Conservation (phyloP, 2,329 filamentous ascomycete species). For the Thielaviopsis ethacetica region DNA sequence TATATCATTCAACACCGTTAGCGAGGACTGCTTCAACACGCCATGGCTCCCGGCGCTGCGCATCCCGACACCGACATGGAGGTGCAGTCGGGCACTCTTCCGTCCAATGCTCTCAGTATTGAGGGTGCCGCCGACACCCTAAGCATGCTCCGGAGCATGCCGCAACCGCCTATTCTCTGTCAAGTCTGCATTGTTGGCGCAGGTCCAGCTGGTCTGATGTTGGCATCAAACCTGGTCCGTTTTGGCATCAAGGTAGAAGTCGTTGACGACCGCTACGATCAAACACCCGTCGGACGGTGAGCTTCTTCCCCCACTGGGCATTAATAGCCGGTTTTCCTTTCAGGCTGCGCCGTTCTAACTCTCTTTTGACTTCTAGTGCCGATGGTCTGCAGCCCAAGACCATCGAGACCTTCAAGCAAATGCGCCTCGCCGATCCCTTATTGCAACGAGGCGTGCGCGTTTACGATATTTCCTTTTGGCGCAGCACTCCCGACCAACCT, state of each 20-base stretch:
- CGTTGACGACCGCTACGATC: constrained; percentile 51
- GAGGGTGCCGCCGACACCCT: constrained; percentile 28
- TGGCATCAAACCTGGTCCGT: constrained; percentile 39
- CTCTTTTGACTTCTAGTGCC: constrained; percentile 26
- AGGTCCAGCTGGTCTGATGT: constrained; percentile 39
- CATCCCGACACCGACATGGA: constrained; percentile 20
- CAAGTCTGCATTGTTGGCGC: constrained; percentile 38
- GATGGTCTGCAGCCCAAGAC: constrained; percentile 65
- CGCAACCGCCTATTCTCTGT: constrained; percentile 27
- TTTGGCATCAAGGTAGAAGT: constrained; percentile 50
- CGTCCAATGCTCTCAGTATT: constrained; percentile 17
- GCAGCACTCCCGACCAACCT: constrained; percentile 31
- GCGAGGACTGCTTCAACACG: neutral
- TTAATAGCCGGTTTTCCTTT: neutral
- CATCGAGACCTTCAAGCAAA: constrained; percentile 59
- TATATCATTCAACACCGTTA: neutral
- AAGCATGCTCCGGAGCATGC: constrained; percentile 31
- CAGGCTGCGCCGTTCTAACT: neutral
- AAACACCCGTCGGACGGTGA: constrained; percentile 46
- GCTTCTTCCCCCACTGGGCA: neutral
- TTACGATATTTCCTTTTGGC: constrained; percentile 63
- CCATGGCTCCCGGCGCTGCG: constrained; percentile 23
- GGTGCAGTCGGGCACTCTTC: constrained; percentile 15
- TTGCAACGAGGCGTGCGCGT: constrained; percentile 51
- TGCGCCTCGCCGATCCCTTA: constrained; percentile 53